Evolutionary conservation across 495 filamentous ascomycete species (phyloP).

Genomic region (Thozetella sp.): DNA sequence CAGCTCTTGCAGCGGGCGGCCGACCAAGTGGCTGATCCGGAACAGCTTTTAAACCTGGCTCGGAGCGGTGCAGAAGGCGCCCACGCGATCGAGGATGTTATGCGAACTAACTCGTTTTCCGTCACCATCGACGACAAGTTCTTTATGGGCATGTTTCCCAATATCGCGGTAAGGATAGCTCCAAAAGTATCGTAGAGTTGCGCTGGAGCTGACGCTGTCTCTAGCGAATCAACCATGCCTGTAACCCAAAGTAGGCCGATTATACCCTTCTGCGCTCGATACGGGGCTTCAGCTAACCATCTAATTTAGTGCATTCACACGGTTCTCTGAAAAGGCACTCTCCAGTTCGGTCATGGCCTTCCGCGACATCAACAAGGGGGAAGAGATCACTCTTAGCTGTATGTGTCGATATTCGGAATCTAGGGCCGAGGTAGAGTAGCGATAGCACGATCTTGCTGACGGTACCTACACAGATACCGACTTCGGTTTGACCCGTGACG

Average conservation of each 20-base stretch:
- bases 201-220: background rate
- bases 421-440: too few species aligned
- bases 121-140: conserved; percentile 12
- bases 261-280: background rate
- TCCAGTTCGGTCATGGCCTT: conserved; percentile 29
- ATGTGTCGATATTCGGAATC: conserved; percentile 1
- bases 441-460: background rate
- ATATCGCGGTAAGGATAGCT: conserved; percentile 25
- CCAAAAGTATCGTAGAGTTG: conserved; percentile 9
- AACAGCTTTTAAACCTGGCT: conserved; percentile 24
- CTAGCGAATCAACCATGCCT: conserved; percentile 34
- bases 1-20: conserved; percentile 22
- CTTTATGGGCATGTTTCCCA: conserved; percentile 22
- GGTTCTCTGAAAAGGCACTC: conserved; percentile 24
- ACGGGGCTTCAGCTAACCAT: background rate
- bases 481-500: conserved; percentile 22
- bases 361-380: conserved; percentile 26
- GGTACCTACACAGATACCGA: conserved; percentile 18
- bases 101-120: conserved; percentile 33
- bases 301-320: conserved; percentile 24
- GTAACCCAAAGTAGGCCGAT: conserved; percentile 29
- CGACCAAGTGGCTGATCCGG: conserved; percentile 22
- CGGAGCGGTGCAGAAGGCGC: conserved; percentile 22
- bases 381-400: conserved; percentile 40
- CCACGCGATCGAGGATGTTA: conserved; percentile 27